Conservation (phyloP, 768 basidiomycete genomes). For the Panaeolus cyanescens region DNA sequence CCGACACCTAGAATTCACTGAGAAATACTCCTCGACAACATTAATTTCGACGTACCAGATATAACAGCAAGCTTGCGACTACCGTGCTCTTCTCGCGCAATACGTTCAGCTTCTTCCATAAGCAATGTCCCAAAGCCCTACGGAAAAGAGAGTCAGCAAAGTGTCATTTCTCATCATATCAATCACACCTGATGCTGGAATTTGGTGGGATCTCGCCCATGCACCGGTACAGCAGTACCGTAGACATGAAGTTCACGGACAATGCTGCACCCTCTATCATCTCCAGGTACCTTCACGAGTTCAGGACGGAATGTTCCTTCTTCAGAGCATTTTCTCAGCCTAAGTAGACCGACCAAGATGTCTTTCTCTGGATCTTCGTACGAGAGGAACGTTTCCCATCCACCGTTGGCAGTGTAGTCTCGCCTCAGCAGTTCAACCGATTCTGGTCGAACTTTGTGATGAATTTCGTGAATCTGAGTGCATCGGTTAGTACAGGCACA, state of each 20-base stretch:
- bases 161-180: too few species aligned
- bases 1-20: slow-evolving; percentile 69
- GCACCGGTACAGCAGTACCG: slow-evolving; percentile 96
- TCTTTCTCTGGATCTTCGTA: slow-evolving; percentile 98
- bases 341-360: slow-evolving; percentile 91
- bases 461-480: slow-evolving; percentile 92
- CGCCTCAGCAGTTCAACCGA: slow-evolving; percentile 93
- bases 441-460: slow-evolving; percentile 95
- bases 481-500: slow-evolving; percentile 8
- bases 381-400: slow-evolving; percentile 99
- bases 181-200: slow-evolving; percentile 98
- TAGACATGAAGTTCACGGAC: slow-evolving; percentile 97
- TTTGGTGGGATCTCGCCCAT: slow-evolving; percentile 96
- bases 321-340: slow-evolving; percentile 93
- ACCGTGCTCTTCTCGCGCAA: slow-evolving; percentile 96
- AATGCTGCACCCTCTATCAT: slow-evolving; percentile 84
- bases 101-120: slow-evolving; percentile 99
- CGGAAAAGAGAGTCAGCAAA: too few species aligned
- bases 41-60: slow-evolving; percentile 58
- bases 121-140: slow-evolving; percentile 94
- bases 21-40: neutral
- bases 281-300: slow-evolving; percentile 67
- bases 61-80: slow-evolving; percentile 97
- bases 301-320: slow-evolving; percentile 97
- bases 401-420: slow-evolving; percentile 96